These are phyloP conservation scores for Wickerhamiella cacticola DNA, from an alignment of 805 yeast species.

Conservation along the genomic window DNA sequence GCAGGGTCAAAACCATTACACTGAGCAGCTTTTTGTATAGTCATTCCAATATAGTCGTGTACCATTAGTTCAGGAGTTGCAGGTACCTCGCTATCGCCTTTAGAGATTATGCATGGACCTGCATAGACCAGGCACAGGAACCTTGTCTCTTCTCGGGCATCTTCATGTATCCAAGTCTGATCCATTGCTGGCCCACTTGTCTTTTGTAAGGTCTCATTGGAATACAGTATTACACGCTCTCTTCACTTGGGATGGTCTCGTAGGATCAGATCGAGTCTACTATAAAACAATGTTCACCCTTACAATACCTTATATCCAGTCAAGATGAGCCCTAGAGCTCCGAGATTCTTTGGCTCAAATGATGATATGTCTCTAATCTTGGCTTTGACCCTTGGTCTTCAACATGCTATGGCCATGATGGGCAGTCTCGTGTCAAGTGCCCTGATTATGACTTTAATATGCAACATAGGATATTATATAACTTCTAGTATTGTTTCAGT, in stretches of 20 bases:
- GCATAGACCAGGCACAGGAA: background rate
- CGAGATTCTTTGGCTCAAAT: slow-evolving; percentile 56
- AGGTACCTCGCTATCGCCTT: background rate
- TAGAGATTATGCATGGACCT: slow-evolving; percentile 1
- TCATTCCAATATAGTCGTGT: too few relatives aligned
- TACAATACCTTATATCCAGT: slow-evolving; percentile 49
- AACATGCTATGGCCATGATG: slow-evolving; percentile 75
- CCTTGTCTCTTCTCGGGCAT: background rate
- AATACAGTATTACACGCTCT: slow-evolving; percentile 19
- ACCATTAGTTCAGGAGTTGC: too few relatives aligned
- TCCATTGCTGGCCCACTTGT: background rate
- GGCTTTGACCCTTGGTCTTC: slow-evolving; percentile 67
- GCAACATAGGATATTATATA: slow-evolving; percentile 39
- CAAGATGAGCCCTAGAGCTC: slow-evolving; percentile 35
- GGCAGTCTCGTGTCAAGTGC: slow-evolving; percentile 86
- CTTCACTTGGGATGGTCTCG: slow-evolving; percentile 62
- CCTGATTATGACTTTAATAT: slow-evolving; percentile 49
- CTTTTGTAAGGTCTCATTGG: background rate
- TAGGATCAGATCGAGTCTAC: slow-evolving; percentile 61
- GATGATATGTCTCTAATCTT: slow-evolving; percentile 65
- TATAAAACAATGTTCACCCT: slow-evolving; percentile 73
- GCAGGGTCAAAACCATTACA: background rate
- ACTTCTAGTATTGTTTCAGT: slow-evolving; percentile 58
- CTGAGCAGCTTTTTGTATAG: too few relatives aligned
- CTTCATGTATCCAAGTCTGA: background rate